Base-by-base conservation (phyloP, 2,329 filamentous ascomycete genomes). In the Neocucurbitaria cava region DNA sequence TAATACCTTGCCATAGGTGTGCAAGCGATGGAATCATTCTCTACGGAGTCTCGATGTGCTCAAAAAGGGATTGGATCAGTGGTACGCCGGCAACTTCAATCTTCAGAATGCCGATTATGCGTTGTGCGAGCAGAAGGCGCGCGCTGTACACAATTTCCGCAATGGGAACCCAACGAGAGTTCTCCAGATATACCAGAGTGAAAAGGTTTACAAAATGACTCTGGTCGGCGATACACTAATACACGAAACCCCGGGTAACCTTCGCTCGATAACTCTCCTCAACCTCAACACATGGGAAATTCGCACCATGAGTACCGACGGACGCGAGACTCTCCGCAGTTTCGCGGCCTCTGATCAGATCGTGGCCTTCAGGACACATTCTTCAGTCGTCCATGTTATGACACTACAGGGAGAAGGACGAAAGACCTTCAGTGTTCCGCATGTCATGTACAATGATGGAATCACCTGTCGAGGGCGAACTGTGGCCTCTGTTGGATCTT, bases 21-120 rank as follows among this genome's bases (percentile, higher is more conserved):
- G 68, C 30, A 66, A 56, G 31, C 64, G 52, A 7, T 79, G 77
- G 77, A 56, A 52, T 5, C 21, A 47, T 9, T 24, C 66, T 1
- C 49, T 78, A 10, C 69, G 59, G 18, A 69, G 71, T 48, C 46
- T 58, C 3, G 39, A 58, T 23, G 52, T 75, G 6, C 52, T 70
- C 24, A 65, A 64, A 18, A 43, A 39, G 21, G 46, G 46, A 8
- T 59, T 74, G 18, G 30, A 46, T 6, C 39, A 33, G 17, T 75
- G 71, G 70, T 69, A 66, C 42, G 49, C 58, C 36, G 59, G 55
- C 21, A 59, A 60, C 10, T 24, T 56, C 8, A 20, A 50, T 5
- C 46, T 64, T 13, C 50, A 59, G 41, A 44, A 46, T 17, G 56
- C 56, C 23, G 58, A 66, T 11, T 59, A 65, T 31, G 52, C 51